Evolutionary conservation across 2,329 filamentous ascomycete genomes (phyloP).

Genomic region (Aureobasidium leucospermi): DNA sequence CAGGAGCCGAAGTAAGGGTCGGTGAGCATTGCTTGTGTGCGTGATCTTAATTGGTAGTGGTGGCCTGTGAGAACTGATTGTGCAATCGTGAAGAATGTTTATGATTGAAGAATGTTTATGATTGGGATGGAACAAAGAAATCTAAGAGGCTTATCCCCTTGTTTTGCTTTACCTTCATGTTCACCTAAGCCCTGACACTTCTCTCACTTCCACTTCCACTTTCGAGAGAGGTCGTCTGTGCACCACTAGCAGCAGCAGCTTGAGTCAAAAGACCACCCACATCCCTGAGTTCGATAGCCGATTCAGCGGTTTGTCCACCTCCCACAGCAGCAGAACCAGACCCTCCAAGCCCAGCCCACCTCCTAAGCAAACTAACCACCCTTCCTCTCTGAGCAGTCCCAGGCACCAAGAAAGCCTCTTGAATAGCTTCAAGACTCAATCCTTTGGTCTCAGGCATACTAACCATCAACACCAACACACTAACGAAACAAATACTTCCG

Average conservation of each 20-base stretch:
- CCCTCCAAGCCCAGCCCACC: neutral
- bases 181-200: neutral
- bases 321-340: neutral
- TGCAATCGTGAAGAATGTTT: too few species aligned
- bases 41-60: too few species aligned
- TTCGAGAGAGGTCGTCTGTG: neutral
- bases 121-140: too few species aligned
- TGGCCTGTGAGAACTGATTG: too few species aligned
- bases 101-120: too few species aligned
- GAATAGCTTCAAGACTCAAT: slow-evolving; percentile 12
- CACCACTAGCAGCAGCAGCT: neutral
- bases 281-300: neutral
- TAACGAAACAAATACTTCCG: slow-evolving; percentile 18
- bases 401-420: slow-evolving; percentile 10
- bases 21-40: too few species aligned
- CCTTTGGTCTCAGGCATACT: slow-evolving; percentile 16
- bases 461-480: slow-evolving; percentile 11
- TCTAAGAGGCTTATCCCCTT: neutral
- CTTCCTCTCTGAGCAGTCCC: neutral
- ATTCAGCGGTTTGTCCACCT: neutral
- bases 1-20: too few species aligned
- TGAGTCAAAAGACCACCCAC: neutral
- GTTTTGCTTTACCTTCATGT: neutral
- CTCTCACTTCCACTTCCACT: neutral
- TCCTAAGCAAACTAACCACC: neutral